Evolutionary conservation across 176 grass and related monocot species (phyloP).

Genomic region (Cenchrus americanus): DNA sequence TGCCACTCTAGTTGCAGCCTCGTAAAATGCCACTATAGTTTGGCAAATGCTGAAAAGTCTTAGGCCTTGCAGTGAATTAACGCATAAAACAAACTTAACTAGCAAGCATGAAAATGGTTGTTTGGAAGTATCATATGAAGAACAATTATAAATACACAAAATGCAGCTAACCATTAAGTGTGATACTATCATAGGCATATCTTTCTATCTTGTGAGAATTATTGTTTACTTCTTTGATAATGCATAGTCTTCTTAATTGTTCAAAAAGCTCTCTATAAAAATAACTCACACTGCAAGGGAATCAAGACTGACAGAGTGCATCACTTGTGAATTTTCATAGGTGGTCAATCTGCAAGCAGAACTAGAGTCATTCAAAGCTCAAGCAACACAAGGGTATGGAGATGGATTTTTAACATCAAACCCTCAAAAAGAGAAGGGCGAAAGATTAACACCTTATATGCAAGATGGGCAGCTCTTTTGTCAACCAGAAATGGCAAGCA

Average conservation of each 20-base stretch:
- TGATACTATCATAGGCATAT: constrained; percentile 12
- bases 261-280: not conserved
- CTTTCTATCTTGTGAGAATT: not conserved
- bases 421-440: constrained; percentile 45
- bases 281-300: constrained; percentile 13
- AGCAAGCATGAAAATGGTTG: too few species aligned
- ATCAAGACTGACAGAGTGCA: constrained; percentile 24
- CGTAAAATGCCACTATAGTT: not conserved
- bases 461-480: constrained; percentile 33
- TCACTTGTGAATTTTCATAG: constrained; percentile 47
- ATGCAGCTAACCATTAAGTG: not conserved
- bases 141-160: not conserved
- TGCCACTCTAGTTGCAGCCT: not conserved
- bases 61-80: too few species aligned
- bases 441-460: constrained; percentile 26
- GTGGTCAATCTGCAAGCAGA: constrained; percentile 88
- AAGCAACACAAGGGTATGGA: constrained; percentile 47
- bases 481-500: constrained; percentile 34
- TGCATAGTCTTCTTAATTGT: constrained; percentile 12
- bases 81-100: too few species aligned
- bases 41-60: too few species aligned
- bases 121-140: too few species aligned
- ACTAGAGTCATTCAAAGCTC: constrained; percentile 63
- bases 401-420: constrained; percentile 47
- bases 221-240: not conserved